Conservation (phyloP, 2,329 filamentous ascomycete genomes). For the Sporothrix protearum region DNA sequence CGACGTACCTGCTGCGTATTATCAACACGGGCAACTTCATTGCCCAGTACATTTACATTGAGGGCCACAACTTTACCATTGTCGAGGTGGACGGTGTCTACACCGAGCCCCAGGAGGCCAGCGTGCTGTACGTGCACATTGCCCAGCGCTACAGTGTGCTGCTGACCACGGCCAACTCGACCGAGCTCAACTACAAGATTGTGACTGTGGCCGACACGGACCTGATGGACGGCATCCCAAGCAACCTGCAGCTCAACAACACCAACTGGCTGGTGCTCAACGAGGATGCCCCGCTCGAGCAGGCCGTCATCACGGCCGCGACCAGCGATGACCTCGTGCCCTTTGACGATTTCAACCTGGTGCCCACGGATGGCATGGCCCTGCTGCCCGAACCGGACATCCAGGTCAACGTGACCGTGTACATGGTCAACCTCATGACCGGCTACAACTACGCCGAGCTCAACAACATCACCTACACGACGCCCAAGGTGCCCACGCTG, state of each 20-base stretch:
- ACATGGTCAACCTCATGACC: conserved; percentile 60
- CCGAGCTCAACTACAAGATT: conserved; percentile 62
- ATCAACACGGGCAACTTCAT: conserved; percentile 72
- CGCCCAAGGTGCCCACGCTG: conserved; percentile 72
- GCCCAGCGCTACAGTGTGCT: conserved; percentile 65
- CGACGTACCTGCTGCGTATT: conserved; percentile 69
- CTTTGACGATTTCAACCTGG: conserved; percentile 70
- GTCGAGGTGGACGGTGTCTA: conserved; percentile 73
- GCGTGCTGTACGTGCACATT: conserved; percentile 62
- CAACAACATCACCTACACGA: conserved; percentile 73
- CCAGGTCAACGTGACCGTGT: conserved; percentile 59
- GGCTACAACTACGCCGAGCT: conserved; percentile 56
- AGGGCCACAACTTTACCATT: conserved; percentile 63
- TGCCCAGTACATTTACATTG: conserved; percentile 63
- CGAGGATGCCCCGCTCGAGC: conserved; percentile 47
- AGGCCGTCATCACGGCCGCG: conserved; percentile 21
- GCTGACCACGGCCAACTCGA: conserved; percentile 60
- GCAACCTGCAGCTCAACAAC: conserved; percentile 63
- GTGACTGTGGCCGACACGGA: conserved; percentile 44
- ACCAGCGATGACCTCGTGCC: conserved; percentile 55
- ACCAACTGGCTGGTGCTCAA: conserved; percentile 64
- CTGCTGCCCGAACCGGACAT: conserved; percentile 61
- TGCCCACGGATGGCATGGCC: conserved; percentile 63
- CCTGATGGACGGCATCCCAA: conserved; percentile 66
- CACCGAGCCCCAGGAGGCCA: conserved; percentile 55